Base-by-base conservation (phyloP, 2,329 filamentous ascomycete species). In the Aphanocladium album region DNA sequence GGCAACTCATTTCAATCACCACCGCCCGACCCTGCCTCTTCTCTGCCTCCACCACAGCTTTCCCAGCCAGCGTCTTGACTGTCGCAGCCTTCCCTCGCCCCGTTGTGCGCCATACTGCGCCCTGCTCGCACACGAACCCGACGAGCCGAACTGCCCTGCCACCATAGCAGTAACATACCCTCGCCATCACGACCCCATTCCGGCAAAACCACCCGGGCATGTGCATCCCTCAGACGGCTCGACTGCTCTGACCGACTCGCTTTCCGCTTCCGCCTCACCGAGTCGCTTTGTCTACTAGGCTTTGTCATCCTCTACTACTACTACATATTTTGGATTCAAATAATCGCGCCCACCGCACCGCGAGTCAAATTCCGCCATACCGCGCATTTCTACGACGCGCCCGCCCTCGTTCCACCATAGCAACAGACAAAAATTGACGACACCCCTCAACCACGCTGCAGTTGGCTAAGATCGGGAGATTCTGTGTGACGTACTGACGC, bases 31-130 rank as follows among this genome's bases (percentile, higher is more conserved):
- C 8, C 45, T 51, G 46, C 27, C 33, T 33, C 35, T 39, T 41
- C 47, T 56, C 45, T 51, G 47, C 56, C 56, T 59, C 47, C 56
- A 59, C 52, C 47, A 59, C 56, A 46, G 56, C 56, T 45, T 51
- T 21, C 33, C 19, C 47, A 12, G 46, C 9, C n/a, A 47, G 35
- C 9, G 43, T 52, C 35, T n/a, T 39, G 47, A 19, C 19, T 49
- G 45, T 30, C 47, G 37, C 47, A 51, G 56, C 47, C 56, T 35
- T 43, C 37, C 47, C 37, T 17, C 9, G 14, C 37, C 56, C 35
- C 23, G 35, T 19, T 23, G 25, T 33, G 47, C n/a, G 47, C 25
- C 37, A 8, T 23, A 52, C 27, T 51, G 37, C 47, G n/a, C 25
- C 8, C 25, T n/a, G 21, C 47, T 43, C 37, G 37, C 25, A 50